Percentiles rank a stretch among this genome's conserved stretches.
These are phyloP conservation scores for Tephrocybe sp. DNA, from an alignment of 768 basidiomycete species.

Conservation along the genomic window DNA sequence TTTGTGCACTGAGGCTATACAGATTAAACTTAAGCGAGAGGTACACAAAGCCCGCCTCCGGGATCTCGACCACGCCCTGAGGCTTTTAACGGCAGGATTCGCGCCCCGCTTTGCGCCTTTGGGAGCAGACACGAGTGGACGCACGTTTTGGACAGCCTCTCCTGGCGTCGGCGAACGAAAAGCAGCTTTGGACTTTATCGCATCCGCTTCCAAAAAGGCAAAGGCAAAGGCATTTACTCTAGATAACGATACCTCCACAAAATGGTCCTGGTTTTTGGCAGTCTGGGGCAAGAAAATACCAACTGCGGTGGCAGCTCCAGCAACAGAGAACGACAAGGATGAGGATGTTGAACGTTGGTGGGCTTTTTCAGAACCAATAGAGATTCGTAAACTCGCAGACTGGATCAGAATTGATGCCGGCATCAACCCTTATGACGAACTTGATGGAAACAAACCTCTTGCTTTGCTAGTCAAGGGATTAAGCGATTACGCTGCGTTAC, in stretches of 20 bases:
- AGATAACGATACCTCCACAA: conserved; percentile 44
- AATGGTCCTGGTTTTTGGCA: conserved; percentile 79
- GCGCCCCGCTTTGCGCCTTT: conserved; percentile 57
- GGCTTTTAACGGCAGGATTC: conserved; percentile 44
- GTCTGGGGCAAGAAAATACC: conserved; percentile 65
- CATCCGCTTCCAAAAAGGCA: conserved; percentile 30
- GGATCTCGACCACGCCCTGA: conserved; percentile 56
- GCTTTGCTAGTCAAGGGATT: conserved; percentile 48
- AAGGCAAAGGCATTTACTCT: conserved; percentile 42
- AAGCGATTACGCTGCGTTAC: conserved; percentile 57
- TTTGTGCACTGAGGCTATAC: too few species aligned
- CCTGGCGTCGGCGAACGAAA: conserved; percentile 62
- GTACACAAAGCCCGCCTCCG: conserved; percentile 50
- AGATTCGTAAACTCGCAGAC: conserved; percentile 63
- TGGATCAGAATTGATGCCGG: conserved; percentile 60
- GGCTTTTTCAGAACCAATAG: conserved; percentile 66
- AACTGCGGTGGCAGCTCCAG: not conserved
- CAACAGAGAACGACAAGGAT: conserved; percentile 21
- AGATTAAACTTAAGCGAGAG: conserved; percentile 45
- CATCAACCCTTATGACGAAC: conserved; percentile 31
- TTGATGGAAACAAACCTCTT: conserved; percentile 13
- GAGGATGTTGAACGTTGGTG: conserved; percentile 64
- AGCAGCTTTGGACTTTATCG: conserved; percentile 40
- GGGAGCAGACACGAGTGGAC: conserved; percentile 70
- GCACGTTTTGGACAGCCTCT: conserved; percentile 66